phyloP scores from a whole-genome alignment of 148 eudicot species.

The Chenopodium berlandieri region DNA sequence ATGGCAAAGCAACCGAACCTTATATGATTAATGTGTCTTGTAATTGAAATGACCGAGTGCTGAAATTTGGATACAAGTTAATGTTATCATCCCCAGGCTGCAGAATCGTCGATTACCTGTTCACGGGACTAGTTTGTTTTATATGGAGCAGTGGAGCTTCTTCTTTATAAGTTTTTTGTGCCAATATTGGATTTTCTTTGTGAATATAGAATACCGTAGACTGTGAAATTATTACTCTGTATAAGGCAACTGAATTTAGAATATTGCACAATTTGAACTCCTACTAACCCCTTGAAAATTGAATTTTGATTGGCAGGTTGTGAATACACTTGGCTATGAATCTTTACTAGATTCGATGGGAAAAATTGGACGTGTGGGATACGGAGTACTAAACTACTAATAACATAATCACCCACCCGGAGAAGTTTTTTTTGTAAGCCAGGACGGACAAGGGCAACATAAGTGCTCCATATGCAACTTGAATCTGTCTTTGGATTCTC shows the following conservation, averaged over 20 bases:
- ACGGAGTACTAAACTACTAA: too few relatives aligned
- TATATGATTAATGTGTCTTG: background rate
- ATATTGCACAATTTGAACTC: background rate
- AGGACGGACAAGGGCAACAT: background rate
- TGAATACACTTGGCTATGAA: background rate
- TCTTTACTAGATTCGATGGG: background rate
- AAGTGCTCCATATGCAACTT: background rate
- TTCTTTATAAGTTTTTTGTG: too few relatives aligned
- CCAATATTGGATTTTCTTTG: too few relatives aligned
- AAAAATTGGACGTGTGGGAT: background rate
- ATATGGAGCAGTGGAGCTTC: too few relatives aligned
- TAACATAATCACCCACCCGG: background rate
- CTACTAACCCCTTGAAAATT: background rate
- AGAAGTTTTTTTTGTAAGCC: background rate
- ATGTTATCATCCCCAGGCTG: too few relatives aligned
- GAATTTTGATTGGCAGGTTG: background rate
- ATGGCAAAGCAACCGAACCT: background rate
- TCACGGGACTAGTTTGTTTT: too few relatives aligned
- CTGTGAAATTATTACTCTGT: too few relatives aligned
- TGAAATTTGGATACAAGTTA: too few relatives aligned
- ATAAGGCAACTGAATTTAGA: background rate
- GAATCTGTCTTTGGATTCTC: conserved; percentile 1
- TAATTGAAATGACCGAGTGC: too few relatives aligned
- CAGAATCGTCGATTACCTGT: too few relatives aligned
- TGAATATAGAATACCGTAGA: too few relatives aligned